phyloP scores from a whole-genome alignment of 176 grass and related monocot species.

The Saccharum officinarum region DNA sequence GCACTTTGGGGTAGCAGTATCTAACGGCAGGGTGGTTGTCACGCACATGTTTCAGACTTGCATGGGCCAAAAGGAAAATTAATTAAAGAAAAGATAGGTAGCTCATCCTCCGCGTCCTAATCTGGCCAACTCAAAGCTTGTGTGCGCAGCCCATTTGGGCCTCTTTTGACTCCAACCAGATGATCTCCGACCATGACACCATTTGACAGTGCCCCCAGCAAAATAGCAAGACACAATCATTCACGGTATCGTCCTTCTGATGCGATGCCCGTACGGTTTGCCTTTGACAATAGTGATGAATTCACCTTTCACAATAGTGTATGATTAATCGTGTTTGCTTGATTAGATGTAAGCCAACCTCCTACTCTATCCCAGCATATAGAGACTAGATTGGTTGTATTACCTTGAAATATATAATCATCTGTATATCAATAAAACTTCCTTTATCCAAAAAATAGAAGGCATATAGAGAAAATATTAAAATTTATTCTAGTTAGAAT shows the following conservation, averaged over 20 bases:
- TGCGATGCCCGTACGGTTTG: not conserved
- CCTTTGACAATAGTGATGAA: not conserved
- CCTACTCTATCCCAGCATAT: too few species aligned
- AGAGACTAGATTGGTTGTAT: too few species aligned
- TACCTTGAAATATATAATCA: too few species aligned
- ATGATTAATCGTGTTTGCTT: not conserved
- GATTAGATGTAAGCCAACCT: not conserved
- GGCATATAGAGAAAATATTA: too few species aligned
- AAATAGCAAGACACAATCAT: conserved; percentile 15
- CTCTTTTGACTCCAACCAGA: conserved; percentile 24
- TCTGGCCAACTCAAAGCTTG: conserved; percentile 21
- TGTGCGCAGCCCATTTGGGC: not conserved
- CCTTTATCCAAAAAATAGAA: too few species aligned
- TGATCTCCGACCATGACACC: conserved; percentile 2
- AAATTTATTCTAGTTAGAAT: too few species aligned
- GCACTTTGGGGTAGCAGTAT: not conserved
- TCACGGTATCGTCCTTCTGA: not conserved
- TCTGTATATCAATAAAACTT: too few species aligned
- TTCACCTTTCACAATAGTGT: not conserved
- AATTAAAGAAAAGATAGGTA: not conserved
- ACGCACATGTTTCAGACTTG: conserved; percentile 16
- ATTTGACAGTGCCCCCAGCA: not conserved
- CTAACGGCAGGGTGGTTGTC: conserved; percentile 21
- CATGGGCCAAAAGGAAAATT: not conserved
- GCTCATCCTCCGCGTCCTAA: not conserved